Conservation (phyloP, 768 basidiomycete species). For the Hygrophorus russula region DNA sequence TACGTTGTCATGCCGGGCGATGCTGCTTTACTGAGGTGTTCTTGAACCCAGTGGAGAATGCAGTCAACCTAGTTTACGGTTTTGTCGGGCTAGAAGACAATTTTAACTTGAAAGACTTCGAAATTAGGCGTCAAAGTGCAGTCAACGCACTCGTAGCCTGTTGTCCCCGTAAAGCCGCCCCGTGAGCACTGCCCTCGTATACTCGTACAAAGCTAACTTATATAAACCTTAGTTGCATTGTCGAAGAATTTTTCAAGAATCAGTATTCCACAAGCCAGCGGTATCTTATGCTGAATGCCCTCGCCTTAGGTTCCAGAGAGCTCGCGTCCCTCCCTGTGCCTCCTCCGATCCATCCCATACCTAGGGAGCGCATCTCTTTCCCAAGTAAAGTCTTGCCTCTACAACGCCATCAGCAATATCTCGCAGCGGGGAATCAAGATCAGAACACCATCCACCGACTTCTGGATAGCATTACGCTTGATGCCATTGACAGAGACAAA, state of each 20-base stretch:
- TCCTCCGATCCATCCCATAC: constrained; percentile 12
- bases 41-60: constrained; percentile 66
- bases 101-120: constrained; percentile 75
- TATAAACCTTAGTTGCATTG: constrained; percentile 44
- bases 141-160: constrained; percentile 74
- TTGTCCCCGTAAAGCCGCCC: constrained; percentile 65
- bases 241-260: constrained; percentile 90
- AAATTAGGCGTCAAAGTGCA: constrained; percentile 62
- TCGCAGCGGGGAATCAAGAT: constrained; percentile 28
- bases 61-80: constrained; percentile 66
- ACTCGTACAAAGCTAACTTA: not conserved
- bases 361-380: constrained; percentile 38
- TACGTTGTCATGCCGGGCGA: constrained; percentile 22
- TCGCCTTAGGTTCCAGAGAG: constrained; percentile 82
- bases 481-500: constrained; percentile 52
- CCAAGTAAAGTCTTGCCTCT: constrained; percentile 75
- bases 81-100: constrained; percentile 72
- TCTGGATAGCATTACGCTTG: constrained; percentile 48
- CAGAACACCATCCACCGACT: constrained; percentile 40
- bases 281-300: constrained; percentile 72
- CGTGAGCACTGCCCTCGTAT: constrained; percentile 40
- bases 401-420: constrained; percentile 58
- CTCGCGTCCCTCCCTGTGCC: constrained; percentile 42
- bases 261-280: constrained; percentile 87
- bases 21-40: not conserved